These are phyloP conservation scores for Luzula sylvatica DNA, from an alignment of 176 grass and related monocot genomes.

Conservation along the genomic window DNA sequence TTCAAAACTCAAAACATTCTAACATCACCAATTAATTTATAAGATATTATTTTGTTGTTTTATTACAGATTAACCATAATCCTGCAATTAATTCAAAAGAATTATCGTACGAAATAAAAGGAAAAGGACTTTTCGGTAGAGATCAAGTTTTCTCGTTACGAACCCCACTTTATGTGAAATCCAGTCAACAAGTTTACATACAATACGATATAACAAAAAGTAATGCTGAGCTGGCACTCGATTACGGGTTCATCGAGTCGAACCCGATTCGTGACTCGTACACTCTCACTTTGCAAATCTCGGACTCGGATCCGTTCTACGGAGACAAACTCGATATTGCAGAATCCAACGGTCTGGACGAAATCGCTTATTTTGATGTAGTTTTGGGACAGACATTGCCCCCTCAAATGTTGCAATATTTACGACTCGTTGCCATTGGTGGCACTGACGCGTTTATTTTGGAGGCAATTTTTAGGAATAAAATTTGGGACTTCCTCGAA, in stretches of 20 bases:
- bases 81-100: constrained; percentile 46
- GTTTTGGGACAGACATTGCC: constrained; percentile 49
- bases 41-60: constrained; percentile 1
- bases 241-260: constrained; percentile 72
- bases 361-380: constrained; percentile 80
- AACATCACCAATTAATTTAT: neutral
- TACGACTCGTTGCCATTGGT: constrained; percentile 70
- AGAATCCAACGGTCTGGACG: constrained; percentile 65
- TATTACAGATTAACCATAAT: constrained; percentile 72
- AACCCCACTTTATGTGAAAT: constrained; percentile 50
- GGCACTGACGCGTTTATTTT: constrained; percentile 89
- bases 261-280: constrained; percentile 57
- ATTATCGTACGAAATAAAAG: constrained; percentile 84
- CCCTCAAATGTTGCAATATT: constrained; percentile 64
- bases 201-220: constrained; percentile 83
- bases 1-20: too few relatives aligned
- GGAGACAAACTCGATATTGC: constrained; percentile 89
- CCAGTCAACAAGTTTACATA: constrained; percentile 77
- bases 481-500: constrained; percentile 85
- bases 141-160: constrained; percentile 64
- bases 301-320: constrained; percentile 87
- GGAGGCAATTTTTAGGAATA: constrained; percentile 88
- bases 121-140: constrained; percentile 68
- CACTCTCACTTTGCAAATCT: constrained; percentile 74
- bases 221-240: constrained; percentile 78